A percentile compares a stretch with the other conserved stretches of the same genome.
These are phyloP conservation scores for Fraxinus latifolia DNA, from an alignment of 305 asterid species.

Conservation along the genomic window DNA sequence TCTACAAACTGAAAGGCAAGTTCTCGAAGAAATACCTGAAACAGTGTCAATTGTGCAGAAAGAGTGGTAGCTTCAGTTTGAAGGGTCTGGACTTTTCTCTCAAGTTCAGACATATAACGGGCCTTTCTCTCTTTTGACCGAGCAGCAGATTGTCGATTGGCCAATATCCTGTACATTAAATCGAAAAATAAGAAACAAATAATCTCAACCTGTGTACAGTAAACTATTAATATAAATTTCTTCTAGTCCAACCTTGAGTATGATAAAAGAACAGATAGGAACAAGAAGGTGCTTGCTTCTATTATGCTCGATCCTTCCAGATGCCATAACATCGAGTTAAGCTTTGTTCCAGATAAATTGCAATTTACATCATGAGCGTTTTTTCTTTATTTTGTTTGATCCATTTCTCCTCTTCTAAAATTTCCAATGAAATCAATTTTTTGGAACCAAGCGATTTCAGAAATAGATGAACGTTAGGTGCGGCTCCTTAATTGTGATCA, in stretches of 20 bases:
- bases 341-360: neutral
- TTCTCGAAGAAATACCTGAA: conserved; percentile 41
- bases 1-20: neutral
- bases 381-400: neutral
- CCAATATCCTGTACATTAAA: conserved; percentile 49
- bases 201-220: neutral
- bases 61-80: conserved; percentile 79
- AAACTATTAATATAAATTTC: neutral
- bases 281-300: neutral
- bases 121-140: conserved; percentile 74
- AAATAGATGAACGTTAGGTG: neutral
- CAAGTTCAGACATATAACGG: conserved; percentile 60
- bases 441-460: neutral
- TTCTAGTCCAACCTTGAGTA: neutral
- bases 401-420: neutral
- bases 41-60: conserved; percentile 62
- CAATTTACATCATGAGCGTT: neutral
- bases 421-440: neutral
- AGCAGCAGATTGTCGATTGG: conserved; percentile 74
- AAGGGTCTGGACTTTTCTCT: conserved; percentile 69
- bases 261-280: neutral
- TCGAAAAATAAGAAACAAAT: neutral
- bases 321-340: neutral
- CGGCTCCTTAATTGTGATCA: neutral
- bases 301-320: neutral